These are phyloP conservation scores for Eustoma russellianum DNA, from an alignment of 257 asterid species.

Conservation along the genomic window DNA sequence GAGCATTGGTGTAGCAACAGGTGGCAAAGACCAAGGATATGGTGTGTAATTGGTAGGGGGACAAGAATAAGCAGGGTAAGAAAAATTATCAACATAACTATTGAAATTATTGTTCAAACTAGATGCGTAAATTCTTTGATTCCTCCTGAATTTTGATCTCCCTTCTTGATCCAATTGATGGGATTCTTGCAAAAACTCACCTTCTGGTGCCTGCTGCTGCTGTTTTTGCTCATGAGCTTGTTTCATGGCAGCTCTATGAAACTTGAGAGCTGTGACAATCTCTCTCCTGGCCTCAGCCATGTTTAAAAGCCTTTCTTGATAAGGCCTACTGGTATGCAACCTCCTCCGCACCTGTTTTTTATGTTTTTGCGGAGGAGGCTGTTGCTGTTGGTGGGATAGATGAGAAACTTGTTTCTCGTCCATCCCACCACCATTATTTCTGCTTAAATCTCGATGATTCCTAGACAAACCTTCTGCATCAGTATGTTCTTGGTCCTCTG, in stretches of 20 bases:
- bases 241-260: constrained; percentile 88
- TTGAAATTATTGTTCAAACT: constrained; percentile 24
- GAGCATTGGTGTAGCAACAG: constrained; percentile 39
- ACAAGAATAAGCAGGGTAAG: constrained; percentile 31
- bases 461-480: constrained; percentile 38
- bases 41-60: constrained; percentile 12
- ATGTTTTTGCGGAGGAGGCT: constrained; percentile 23
- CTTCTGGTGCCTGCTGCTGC: constrained; percentile 6
- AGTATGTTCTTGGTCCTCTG: constrained; percentile 26
- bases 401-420: constrained; percentile 14
- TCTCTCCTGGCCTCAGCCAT: constrained; percentile 99
- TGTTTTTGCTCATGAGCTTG: constrained; percentile 46
- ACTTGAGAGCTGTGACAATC: constrained; percentile 91
- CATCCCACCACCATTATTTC: constrained; percentile 16
- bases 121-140: constrained; percentile 58
- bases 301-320: constrained; percentile 84
- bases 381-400: background rate
- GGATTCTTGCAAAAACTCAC: constrained; percentile 17
- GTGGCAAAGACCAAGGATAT: constrained; percentile 41
- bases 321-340: constrained; percentile 90
- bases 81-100: constrained; percentile 27
- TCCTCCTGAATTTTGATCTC: constrained; percentile 49
- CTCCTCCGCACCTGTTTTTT: constrained; percentile 84
- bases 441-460: constrained; percentile 19
- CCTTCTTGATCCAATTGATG: constrained; percentile 42